Percentiles rank a stretch among this genome's conserved stretches.
These are phyloP conservation scores for Lomentospora prolificans DNA, from an alignment of 2,329 filamentous ascomycete species.

Conservation along the genomic window DNA sequence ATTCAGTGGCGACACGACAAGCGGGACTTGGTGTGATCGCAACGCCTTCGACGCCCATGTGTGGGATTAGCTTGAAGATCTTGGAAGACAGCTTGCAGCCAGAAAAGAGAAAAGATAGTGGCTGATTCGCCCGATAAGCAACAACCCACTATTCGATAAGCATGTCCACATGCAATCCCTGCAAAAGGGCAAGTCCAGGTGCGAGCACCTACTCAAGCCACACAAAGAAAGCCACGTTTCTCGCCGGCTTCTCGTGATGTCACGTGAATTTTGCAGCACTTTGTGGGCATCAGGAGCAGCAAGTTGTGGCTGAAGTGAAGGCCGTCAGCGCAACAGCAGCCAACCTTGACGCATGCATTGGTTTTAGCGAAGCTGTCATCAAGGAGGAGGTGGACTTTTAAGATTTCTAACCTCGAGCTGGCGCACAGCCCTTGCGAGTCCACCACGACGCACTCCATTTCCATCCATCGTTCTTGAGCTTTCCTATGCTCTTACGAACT, in stretches of 20 bases:
- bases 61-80: background rate
- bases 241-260: background rate
- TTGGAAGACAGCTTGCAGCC: background rate
- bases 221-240: background rate
- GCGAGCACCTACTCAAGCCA: background rate
- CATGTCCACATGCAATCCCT: background rate
- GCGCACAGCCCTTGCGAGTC: background rate
- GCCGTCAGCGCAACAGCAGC: background rate
- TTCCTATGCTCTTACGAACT: too few species aligned
- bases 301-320: too few species aligned
- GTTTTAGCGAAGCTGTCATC: background rate
- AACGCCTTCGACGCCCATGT: slow-evolving; percentile 9
- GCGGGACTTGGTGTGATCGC: slow-evolving; percentile 15
- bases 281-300: too few species aligned
- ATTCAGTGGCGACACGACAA: too few species aligned
- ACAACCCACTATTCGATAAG: background rate
- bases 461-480: background rate
- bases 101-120: background rate
- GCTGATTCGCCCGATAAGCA: background rate
- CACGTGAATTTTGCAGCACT: background rate
- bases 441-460: slow-evolving; percentile 6
- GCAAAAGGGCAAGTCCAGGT: background rate
- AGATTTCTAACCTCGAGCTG: background rate
- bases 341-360: too few species aligned
- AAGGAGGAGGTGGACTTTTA: background rate